Conservation (phyloP, 441 rosid species). For the Populus hybrid region DNA sequence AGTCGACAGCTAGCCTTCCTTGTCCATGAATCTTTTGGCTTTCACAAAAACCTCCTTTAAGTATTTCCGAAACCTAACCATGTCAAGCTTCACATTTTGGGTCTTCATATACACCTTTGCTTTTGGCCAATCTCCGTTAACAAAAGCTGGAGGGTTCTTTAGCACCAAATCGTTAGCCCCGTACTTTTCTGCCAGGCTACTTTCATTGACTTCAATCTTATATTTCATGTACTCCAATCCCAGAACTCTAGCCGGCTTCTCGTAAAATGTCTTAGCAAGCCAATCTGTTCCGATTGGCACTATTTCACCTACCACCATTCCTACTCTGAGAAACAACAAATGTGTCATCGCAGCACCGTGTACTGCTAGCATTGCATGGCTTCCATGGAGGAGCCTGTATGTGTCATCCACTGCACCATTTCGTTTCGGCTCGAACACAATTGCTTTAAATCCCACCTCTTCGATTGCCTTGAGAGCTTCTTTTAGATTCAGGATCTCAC, state of each 20-base stretch:
- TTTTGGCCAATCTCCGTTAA: conserved; percentile 11
- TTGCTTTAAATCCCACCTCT: conserved; percentile 28
- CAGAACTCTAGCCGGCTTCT: conserved; percentile 20
- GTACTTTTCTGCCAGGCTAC: conserved; percentile 26
- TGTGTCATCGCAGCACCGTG: conserved; percentile 37
- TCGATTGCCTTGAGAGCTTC: not conserved
- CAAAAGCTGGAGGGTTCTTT: conserved; percentile 19
- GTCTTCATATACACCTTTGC: conserved; percentile 23
- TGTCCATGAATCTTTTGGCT: conserved; percentile 27
- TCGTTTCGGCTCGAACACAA: conserved; percentile 14
- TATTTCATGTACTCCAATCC: conserved; percentile 31
- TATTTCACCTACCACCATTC: conserved; percentile 26
- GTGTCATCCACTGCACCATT: conserved; percentile 14
- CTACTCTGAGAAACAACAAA: conserved; percentile 21
- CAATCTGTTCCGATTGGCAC: conserved; percentile 27
- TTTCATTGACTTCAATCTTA: conserved; percentile 24
- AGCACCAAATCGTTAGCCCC: conserved; percentile 7
- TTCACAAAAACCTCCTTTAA: conserved; percentile 17
- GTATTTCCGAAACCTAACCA: conserved; percentile 14
- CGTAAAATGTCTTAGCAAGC: conserved; percentile 17
- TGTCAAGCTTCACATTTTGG: conserved; percentile 28
- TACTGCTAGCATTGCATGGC: conserved; percentile 32
- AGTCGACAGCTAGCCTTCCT: not conserved
- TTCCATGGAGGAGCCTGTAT: conserved; percentile 20
- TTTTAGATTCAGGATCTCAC: conserved; percentile 6